Percentiles rank a stretch among this genome's conserved stretches.
Evolutionary conservation across 345 rosid genomes (phyloP).

Genomic region (Pseudoturritis turrita): DNA sequence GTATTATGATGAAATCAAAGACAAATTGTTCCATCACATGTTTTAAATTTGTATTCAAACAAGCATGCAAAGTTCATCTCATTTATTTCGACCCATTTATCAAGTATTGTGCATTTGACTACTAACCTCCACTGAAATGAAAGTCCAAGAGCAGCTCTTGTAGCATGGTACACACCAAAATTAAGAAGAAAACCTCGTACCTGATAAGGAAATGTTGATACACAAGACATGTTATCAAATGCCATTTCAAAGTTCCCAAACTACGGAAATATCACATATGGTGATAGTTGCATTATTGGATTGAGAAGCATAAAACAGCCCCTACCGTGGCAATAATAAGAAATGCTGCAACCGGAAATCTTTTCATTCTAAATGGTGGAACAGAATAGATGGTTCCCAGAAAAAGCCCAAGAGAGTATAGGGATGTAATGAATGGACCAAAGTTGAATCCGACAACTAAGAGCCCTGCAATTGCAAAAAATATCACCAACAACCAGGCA

Average conservation of each 20-base stretch:
- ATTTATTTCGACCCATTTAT: neutral
- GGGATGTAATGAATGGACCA: conserved; percentile 76
- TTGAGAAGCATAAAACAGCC: conserved; percentile 8
- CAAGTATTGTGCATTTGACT: neutral
- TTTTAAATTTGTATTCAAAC: neutral
- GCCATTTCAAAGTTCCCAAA: neutral
- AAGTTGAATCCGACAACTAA: conserved; percentile 69
- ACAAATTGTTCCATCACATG: neutral
- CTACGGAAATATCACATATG: neutral
- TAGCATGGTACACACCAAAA: conserved; percentile 89
- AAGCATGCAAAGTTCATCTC: neutral
- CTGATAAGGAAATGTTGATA: conserved; percentile 33
- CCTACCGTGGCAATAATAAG: conserved; percentile 87
- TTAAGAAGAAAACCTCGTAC: conserved; percentile 96
- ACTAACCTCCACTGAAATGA: conserved; percentile 84
- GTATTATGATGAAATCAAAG: neutral
- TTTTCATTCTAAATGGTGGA: conserved; percentile 94
- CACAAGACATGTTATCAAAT: neutral
- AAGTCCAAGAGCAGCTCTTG: conserved; percentile 93
- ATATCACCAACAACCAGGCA: conserved; percentile 85
- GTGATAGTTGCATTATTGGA: neutral
- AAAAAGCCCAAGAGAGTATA: conserved; percentile 79
- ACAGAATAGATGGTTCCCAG: conserved; percentile 95
- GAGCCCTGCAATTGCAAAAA: conserved; percentile 72
- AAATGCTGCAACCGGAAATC: conserved; percentile 85